phyloP scores from a whole-genome alignment of 768 basidiomycete genomes.

The Podaxis sp. region DNA sequence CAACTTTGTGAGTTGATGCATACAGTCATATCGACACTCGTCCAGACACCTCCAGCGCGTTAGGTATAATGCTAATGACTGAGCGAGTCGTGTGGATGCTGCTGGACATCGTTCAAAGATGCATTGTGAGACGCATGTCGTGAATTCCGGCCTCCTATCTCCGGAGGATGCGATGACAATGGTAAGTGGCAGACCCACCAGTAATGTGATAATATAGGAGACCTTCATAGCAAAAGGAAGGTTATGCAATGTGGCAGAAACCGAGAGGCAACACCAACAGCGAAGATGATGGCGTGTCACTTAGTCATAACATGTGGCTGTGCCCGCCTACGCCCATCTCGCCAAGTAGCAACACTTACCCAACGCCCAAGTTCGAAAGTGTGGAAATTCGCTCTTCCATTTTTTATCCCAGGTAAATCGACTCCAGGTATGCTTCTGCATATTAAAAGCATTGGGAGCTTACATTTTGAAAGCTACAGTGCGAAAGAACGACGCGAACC shows the following conservation, averaged over 20 bases:
- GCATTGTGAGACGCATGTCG: conserved; percentile 47
- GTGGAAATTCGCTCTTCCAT: not conserved
- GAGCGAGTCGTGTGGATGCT: conserved; percentile 19
- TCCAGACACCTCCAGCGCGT: conserved; percentile 86
- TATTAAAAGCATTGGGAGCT: not conserved
- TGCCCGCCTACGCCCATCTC: not conserved
- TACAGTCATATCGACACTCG: conserved; percentile 88
- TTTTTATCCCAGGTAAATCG: not conserved
- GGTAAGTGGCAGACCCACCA: not conserved
- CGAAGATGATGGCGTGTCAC: not conserved
- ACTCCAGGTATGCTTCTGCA: not conserved
- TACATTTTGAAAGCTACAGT: not conserved
- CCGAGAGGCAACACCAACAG: not conserved
- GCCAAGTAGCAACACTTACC: not conserved
- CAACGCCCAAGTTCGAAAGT: not conserved
- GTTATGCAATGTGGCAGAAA: not conserved
- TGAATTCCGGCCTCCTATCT: conserved; percentile 52
- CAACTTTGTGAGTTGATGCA: conserved; percentile 68
- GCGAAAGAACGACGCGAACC: not conserved
- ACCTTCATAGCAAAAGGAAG: not conserved
- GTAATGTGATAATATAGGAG: not conserved
- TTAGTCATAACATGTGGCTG: conserved; percentile 6
- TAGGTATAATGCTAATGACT: conserved; percentile 54
- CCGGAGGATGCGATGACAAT: conserved; percentile 50
- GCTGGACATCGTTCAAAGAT: conserved; percentile 34